Evolutionary conservation across 2,329 filamentous ascomycete genomes (phyloP), one percentile per base, ranked within the genome.

Genomic region (Metarhizium guizhouense): DNA sequence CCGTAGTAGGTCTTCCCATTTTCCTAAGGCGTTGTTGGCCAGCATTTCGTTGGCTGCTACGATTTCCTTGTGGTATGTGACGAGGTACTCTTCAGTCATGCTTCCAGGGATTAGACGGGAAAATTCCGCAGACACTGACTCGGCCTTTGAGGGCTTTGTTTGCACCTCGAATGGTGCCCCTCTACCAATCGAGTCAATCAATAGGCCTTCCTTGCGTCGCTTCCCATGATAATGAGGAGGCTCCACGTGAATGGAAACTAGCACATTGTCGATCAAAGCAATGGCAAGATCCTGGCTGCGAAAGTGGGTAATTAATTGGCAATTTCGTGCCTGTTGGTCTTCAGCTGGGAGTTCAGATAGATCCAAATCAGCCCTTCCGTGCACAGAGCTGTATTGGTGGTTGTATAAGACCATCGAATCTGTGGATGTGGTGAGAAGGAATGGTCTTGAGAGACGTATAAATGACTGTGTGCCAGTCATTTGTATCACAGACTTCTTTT

Each of bases 171-270:
- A 63, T 11, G 70, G 68, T 1, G 75, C 72, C 3, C 86, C 87
- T 57, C 85, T 85, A 2, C 87, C 86, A 54, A 92, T 82, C 0
- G 87, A 87, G 65, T 92, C 87, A 38, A 88, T 86, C 30, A 92
- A 72, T 7, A 88, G 74, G 8, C 86, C 85, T 53, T 82, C 78
- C 43, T 79, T 79, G 42, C 79, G 75, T 68, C 81, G 79, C 59
- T 76, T 79, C 57, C 75, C 74, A n/a, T 80, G 75, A 49, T 71
- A 73, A 62, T 77, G 78, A 1, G 82, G 83, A 2, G 80, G 78
- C 63, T 86, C 82, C n/a, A 87, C 72, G 63, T 90, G 87, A 53
- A 91, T 76, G 1, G 83, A 86, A 16, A 90, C 74, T 36, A 93
- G 72, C 48, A 82, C 77, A 47, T 80, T 79, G 36, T 82, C 82